These are phyloP conservation scores for Phylloporus scabripes DNA, from an alignment of 768 basidiomycete genomes.

Conservation along the genomic window DNA sequence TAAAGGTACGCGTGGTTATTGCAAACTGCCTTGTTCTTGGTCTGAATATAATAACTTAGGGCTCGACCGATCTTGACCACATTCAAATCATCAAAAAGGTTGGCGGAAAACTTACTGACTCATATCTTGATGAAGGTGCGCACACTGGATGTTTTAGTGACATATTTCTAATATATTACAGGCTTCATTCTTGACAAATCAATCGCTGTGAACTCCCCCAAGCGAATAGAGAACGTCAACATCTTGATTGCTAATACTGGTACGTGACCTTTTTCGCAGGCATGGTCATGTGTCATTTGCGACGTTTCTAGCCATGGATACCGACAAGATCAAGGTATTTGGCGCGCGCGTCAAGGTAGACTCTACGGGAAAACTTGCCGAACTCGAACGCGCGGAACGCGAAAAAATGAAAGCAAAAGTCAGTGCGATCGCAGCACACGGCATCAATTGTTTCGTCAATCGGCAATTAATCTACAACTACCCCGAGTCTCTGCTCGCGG, in stretches of 20 bases:
- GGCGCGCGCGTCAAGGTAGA: slow-evolving; percentile 96
- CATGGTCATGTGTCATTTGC: background rate
- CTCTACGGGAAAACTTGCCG: slow-evolving; percentile 92
- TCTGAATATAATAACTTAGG: slow-evolving; percentile 41
- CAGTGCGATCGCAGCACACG: slow-evolving; percentile 87
- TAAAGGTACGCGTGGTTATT: slow-evolving; percentile 53
- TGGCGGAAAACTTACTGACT: slow-evolving; percentile 97
- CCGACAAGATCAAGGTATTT: slow-evolving; percentile 99
- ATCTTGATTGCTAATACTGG: slow-evolving; percentile 99
- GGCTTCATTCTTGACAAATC: slow-evolving; percentile 98
- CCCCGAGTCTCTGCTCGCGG: slow-evolving; percentile 91
- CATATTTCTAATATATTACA: slow-evolving; percentile 23
- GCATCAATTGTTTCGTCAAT: slow-evolving; percentile 97
- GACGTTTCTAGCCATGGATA: slow-evolving; percentile 82
- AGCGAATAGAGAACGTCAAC: slow-evolving; percentile 89
- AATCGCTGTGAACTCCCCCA: slow-evolving; percentile 91
- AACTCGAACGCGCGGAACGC: slow-evolving; percentile 93
- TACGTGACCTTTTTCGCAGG: slow-evolving; percentile 34
- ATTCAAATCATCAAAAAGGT: slow-evolving; percentile 99
- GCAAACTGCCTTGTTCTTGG: background rate
- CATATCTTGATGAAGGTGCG: slow-evolving; percentile 92
- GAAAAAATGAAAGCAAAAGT: slow-evolving; percentile 99
- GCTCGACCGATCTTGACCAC: slow-evolving; percentile 94
- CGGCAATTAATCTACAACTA: slow-evolving; percentile 99
- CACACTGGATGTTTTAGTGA: slow-evolving; percentile 2